Percentiles rank a stretch among this genome's conserved stretches.
phyloP scores from a whole-genome alignment of 371 early-diverging fungal species.

The Mucor velutinosus region DNA sequence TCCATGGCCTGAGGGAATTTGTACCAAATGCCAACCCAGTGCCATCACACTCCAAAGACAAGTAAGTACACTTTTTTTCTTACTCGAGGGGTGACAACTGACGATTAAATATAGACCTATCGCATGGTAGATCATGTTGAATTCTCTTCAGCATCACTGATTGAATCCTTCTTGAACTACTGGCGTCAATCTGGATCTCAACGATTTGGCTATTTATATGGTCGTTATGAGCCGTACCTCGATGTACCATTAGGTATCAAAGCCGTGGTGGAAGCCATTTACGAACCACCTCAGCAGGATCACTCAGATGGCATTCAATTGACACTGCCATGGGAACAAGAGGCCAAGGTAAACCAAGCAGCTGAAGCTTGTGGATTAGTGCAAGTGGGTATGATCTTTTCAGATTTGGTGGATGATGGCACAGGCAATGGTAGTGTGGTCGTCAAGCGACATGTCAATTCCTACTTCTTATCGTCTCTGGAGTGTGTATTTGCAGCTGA shows the following conservation, averaged over 20 bases:
- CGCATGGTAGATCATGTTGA: slow-evolving; percentile 99
- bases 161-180: slow-evolving; percentile 87
- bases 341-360: slow-evolving; percentile 66
- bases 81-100: background rate
- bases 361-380: slow-evolving; percentile 80
- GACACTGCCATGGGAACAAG: slow-evolving; percentile 55
- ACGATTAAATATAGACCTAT: slow-evolving; percentile 67
- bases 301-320: slow-evolving; percentile 86
- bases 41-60: slow-evolving; percentile 91
- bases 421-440: slow-evolving; percentile 82
- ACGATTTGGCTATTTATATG: slow-evolving; percentile 94
- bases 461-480: slow-evolving; percentile 94
- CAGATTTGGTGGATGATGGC: slow-evolving; percentile 92
- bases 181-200: slow-evolving; percentile 92
- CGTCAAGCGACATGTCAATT: slow-evolving; percentile 85
- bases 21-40: slow-evolving; percentile 97
- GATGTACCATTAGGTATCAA: slow-evolving; percentile 97
- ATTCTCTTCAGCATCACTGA: slow-evolving; percentile 86
- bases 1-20: slow-evolving; percentile 94
- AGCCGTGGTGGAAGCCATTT: slow-evolving; percentile 96
- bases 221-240: slow-evolving; percentile 89
- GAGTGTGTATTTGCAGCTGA: slow-evolving; percentile 92
- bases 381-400: slow-evolving; percentile 94
- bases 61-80: slow-evolving; percentile 40
- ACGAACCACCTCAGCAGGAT: slow-evolving; percentile 92